These are phyloP conservation scores for Thozetella sp. DNA, from an alignment of 495 filamentous ascomycete genomes.

Conservation along the genomic window DNA sequence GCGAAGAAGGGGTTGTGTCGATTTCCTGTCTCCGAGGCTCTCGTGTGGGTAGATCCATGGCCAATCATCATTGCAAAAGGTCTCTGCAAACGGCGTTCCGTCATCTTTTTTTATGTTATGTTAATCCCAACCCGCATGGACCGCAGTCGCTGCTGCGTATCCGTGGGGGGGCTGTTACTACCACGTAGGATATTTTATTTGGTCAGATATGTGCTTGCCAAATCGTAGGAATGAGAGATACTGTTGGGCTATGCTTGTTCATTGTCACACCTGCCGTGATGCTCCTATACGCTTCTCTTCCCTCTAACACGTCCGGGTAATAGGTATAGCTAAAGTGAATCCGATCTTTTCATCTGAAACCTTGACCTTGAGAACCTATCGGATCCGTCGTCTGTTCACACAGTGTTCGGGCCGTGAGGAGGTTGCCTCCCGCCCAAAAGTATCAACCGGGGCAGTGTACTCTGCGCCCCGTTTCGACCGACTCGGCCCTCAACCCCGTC, in stretches of 20 bases:
- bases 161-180: neutral
- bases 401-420: too few species aligned
- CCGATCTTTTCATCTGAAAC: too few species aligned
- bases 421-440: too few species aligned
- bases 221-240: neutral
- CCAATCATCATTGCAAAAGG: neutral
- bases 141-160: neutral
- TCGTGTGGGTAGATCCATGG: neutral
- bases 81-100: neutral
- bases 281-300: too few species aligned
- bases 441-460: too few species aligned
- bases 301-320: too few species aligned
- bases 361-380: too few species aligned
- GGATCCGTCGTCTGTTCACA: too few species aligned
- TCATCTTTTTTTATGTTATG: neutral
- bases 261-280: neutral
- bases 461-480: too few species aligned
- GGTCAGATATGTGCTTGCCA: neutral
- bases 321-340: too few species aligned
- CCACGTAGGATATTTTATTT: conserved; percentile 3
- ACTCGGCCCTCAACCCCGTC: too few species aligned
- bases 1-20: neutral
- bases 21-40: neutral
- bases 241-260: neutral
- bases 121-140: conserved; percentile 1